phyloP scores from a whole-genome alignment of 768 basidiomycete genomes.

The Boletus sp. region DNA sequence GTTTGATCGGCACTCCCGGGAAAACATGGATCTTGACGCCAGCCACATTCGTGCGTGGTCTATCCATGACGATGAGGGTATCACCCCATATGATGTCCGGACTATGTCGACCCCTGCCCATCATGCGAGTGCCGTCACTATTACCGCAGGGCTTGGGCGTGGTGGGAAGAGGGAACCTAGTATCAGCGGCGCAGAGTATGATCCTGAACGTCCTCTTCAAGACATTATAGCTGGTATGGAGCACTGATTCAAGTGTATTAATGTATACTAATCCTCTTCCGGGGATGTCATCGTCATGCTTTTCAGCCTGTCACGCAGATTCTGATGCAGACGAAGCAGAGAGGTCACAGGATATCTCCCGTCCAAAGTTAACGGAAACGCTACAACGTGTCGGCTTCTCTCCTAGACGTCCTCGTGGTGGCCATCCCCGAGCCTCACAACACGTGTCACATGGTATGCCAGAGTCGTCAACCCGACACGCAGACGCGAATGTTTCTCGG shows the following conservation, averaged over 20 bases:
- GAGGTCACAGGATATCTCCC: conserved; percentile 40
- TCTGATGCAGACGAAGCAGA: conserved; percentile 50
- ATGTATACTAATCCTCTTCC: neutral
- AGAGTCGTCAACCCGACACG: conserved; percentile 12
- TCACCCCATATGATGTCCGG: conserved; percentile 63
- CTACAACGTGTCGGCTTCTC: conserved; percentile 68
- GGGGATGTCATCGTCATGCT: conserved; percentile 21
- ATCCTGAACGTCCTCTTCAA: conserved; percentile 76
- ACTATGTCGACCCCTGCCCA: conserved; percentile 83
- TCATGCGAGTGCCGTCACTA: conserved; percentile 84
- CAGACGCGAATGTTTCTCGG: conserved; percentile 17
- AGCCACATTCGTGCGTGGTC: conserved; percentile 55
- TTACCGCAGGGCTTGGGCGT: conserved; percentile 73
- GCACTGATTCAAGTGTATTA: neutral
- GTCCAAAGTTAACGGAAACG: conserved; percentile 68
- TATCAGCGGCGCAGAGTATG: conserved; percentile 77
- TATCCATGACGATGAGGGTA: conserved; percentile 63
- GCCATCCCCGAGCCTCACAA: conserved; percentile 30
- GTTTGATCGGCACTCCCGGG: conserved; percentile 54
- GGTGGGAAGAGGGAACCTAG: conserved; percentile 49
- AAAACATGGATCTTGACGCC: conserved; percentile 54
- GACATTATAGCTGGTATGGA: conserved; percentile 62
- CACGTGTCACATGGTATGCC: conserved; percentile 5
- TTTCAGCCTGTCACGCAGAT: conserved; percentile 45
- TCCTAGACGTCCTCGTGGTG: conserved; percentile 66